These are phyloP conservation scores for Penicillium sp. DNA, from an alignment of 2,329 filamentous ascomycete species.

Conservation along the genomic window DNA sequence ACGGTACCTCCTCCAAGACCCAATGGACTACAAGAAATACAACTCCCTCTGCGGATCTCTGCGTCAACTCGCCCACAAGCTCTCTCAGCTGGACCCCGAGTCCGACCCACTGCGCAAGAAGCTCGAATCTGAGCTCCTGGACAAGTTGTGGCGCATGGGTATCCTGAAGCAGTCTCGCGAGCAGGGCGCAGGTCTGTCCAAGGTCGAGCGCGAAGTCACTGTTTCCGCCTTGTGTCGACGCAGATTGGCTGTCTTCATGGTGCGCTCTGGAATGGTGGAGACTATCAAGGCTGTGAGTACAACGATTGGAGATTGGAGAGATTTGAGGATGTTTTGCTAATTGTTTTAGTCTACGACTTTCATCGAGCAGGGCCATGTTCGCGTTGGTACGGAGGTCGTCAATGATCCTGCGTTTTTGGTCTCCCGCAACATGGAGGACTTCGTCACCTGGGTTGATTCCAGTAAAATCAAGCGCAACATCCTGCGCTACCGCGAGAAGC, in stretches of 20 bases:
- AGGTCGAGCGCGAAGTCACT: conserved; percentile 82
- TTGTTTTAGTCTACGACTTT: conserved; percentile 61
- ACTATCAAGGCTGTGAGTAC: conserved; percentile 71
- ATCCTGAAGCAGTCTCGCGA: conserved; percentile 74
- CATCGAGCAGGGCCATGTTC: conserved; percentile 91
- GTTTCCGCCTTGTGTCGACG: conserved; percentile 86
- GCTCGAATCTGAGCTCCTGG: conserved; percentile 81
- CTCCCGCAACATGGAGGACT: conserved; percentile 88
- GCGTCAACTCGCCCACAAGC: conserved; percentile 83
- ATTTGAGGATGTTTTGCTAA: not conserved
- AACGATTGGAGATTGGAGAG: too few species aligned
- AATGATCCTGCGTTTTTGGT: conserved; percentile 90
- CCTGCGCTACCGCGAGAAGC: conserved; percentile 88
- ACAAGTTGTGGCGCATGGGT: conserved; percentile 93
- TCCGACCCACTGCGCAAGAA: conserved; percentile 76
- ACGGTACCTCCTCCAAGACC: conserved; percentile 88
- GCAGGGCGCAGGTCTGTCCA: conserved; percentile 67
- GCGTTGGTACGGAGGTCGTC: conserved; percentile 85
- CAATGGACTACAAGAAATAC: conserved; percentile 76
- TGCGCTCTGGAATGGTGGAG: conserved; percentile 85
- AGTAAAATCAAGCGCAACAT: conserved; percentile 98
- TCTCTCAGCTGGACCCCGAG: conserved; percentile 76
- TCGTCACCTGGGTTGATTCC: conserved; percentile 92
- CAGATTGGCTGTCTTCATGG: conserved; percentile 87
- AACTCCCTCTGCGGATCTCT: conserved; percentile 74